These are phyloP conservation scores for Geosmithia putterillii DNA, from an alignment of 2,329 filamentous ascomycete genomes.

Conservation along the genomic window DNA sequence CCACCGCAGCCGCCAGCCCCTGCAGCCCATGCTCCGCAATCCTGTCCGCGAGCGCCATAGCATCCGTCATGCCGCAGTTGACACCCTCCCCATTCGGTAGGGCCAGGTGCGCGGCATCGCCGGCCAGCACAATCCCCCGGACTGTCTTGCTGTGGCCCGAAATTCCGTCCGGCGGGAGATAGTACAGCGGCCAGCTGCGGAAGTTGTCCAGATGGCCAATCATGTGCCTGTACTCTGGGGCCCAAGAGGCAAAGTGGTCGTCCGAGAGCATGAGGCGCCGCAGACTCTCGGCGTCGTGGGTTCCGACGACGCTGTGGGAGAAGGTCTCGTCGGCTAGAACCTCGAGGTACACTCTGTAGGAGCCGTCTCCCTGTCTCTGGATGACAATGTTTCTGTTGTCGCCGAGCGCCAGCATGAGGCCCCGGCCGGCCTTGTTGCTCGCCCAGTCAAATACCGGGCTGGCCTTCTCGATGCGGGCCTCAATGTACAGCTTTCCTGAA, in stretches of 20 bases:
- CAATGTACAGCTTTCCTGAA: slow-evolving; percentile 23
- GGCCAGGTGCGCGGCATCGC: slow-evolving; percentile 41
- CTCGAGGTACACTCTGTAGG: neutral
- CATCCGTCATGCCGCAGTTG: slow-evolving; percentile 38
- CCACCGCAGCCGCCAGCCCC: neutral
- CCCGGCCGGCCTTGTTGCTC: neutral
- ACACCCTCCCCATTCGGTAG: slow-evolving; percentile 40
- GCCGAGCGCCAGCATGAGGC: neutral
- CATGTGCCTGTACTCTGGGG: neutral
- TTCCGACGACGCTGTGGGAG: neutral
- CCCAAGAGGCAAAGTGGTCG: neutral
- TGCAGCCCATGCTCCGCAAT: neutral
- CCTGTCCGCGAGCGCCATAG: slow-evolving; percentile 22
- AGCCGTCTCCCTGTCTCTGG: neutral
- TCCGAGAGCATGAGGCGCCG: neutral
- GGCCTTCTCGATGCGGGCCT: slow-evolving; percentile 14
- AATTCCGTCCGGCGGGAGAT: slow-evolving; percentile 19
- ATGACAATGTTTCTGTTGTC: neutral
- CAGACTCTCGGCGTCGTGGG: neutral
- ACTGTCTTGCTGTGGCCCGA: slow-evolving; percentile 27
- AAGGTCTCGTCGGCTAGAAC: neutral
- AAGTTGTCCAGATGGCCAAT: neutral
- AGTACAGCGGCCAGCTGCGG: neutral
- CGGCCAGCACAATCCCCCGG: slow-evolving; percentile 33
- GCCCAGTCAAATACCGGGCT: neutral